Evolutionary conservation across 2,329 filamentous ascomycete species (phyloP).

Genomic region (Torrubiella hemipterigena): DNA sequence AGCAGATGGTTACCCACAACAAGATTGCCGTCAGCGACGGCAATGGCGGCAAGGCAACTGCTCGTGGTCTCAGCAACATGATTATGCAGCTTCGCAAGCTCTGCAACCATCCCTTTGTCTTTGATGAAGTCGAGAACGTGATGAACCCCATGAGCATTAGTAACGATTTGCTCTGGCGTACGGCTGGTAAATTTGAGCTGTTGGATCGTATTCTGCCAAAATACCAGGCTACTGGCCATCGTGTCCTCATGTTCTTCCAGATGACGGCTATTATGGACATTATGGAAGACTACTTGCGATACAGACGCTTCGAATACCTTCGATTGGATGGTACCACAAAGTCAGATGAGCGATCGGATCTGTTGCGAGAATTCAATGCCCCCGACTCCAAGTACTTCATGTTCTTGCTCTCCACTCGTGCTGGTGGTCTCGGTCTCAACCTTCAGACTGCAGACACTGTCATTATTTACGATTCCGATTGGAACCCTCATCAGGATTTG

Average conservation of each 20-base stretch:
- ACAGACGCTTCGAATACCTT: slow-evolving; percentile 72
- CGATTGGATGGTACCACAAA: slow-evolving; percentile 95
- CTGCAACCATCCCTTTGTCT: slow-evolving; percentile 98
- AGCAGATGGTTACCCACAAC: slow-evolving; percentile 94
- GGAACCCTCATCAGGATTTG: slow-evolving; percentile 98
- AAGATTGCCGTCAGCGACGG: slow-evolving; percentile 89
- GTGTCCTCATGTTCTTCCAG: slow-evolving; percentile 99
- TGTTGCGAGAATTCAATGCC: slow-evolving; percentile 80
- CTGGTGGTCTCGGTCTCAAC: slow-evolving; percentile 94
- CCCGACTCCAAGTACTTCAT: slow-evolving; percentile 90
- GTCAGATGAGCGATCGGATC: slow-evolving; percentile 87
- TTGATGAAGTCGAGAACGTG: slow-evolving; percentile 93
- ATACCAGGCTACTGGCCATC: slow-evolving; percentile 81
- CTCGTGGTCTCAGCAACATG: slow-evolving; percentile 97
- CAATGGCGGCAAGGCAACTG: slow-evolving; percentile 87
- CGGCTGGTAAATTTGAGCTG: slow-evolving; percentile 92
- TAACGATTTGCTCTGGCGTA: slow-evolving; percentile 92
- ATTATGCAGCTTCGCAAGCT: slow-evolving; percentile 98
- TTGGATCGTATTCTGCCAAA: slow-evolving; percentile 88
- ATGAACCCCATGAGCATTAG: slow-evolving; percentile 85
- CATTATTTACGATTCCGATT: slow-evolving; percentile 99
- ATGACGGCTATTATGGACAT: slow-evolving; percentile 99
- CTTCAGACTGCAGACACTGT: slow-evolving; percentile 96
- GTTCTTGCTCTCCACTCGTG: slow-evolving; percentile 96
- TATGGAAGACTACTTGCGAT: slow-evolving; percentile 94